Conservation (phyloP, 129 eudicot species). For the Arctium minus region DNA sequence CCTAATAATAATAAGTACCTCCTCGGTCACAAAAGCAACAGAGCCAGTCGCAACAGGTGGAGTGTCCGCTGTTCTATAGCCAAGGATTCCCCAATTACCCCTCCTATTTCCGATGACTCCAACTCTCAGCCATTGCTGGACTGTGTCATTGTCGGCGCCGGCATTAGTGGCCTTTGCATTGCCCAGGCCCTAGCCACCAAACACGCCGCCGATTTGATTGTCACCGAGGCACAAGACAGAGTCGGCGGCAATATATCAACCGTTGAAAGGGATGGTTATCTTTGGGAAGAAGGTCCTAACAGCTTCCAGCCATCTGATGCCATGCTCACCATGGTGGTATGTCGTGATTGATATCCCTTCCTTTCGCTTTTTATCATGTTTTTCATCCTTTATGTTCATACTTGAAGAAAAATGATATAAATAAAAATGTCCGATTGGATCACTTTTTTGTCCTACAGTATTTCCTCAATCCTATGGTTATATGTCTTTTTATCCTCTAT, state of each 20-base stretch:
- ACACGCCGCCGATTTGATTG: constrained; percentile 49
- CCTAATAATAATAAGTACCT: neutral
- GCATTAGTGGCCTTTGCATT: constrained; percentile 85
- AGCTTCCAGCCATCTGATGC: constrained; percentile 94
- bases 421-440: neutral
- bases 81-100: constrained; percentile 27
- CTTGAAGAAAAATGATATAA: neutral
- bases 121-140: constrained; percentile 35
- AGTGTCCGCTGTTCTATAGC: constrained; percentile 36
- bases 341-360: neutral
- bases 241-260: constrained; percentile 89
- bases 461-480: neutral
- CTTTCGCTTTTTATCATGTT: neutral
- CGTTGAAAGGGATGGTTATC: constrained; percentile 68
- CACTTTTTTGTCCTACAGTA: neutral
- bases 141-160: constrained; percentile 79
- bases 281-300: constrained; percentile 96
- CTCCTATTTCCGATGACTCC: constrained; percentile 18
- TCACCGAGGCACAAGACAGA: constrained; percentile 79
- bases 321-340: constrained; percentile 72
- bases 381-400: neutral
- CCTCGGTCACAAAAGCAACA: neutral
- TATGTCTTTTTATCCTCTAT: neutral
- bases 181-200: constrained; percentile 71
- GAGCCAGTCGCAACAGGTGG: neutral